Evolutionary conservation across 2,329 filamentous ascomycete species (phyloP).

Genomic region (Aschersonia sp.): DNA sequence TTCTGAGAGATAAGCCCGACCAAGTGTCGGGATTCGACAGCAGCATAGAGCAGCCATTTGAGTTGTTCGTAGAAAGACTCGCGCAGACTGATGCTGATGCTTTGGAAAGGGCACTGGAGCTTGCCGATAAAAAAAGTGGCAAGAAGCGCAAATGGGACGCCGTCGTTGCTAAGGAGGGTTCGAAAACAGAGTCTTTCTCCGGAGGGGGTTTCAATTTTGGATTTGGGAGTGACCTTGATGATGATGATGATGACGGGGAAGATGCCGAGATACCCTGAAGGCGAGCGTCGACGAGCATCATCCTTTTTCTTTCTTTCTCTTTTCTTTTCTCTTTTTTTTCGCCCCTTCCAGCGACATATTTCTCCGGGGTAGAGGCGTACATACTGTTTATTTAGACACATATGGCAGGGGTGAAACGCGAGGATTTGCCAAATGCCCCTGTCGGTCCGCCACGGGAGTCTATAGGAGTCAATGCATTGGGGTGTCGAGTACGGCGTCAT

Average conservation of each 20-base stretch:
- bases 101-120: conserved; percentile 48
- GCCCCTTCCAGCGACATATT: too few relatives aligned
- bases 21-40: conserved; percentile 78
- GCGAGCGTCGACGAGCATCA: too few relatives aligned
- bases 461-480: too few relatives aligned
- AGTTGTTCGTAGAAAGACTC: conserved; percentile 59
- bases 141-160: conserved; percentile 82
- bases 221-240: conserved; percentile 33
- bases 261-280: too few relatives aligned
- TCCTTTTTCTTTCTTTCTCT: too few relatives aligned
- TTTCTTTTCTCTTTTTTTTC: too few relatives aligned
- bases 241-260: conserved; percentile 14
- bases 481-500: not conserved
- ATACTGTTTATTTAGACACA: too few relatives aligned
- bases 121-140: conserved; percentile 47
- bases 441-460: too few relatives aligned
- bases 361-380: too few relatives aligned
- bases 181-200: conserved; percentile 13
- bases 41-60: conserved; percentile 57
- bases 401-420: too few relatives aligned
- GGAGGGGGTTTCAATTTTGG: conserved; percentile 37
- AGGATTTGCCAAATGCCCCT: too few relatives aligned
- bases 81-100: conserved; percentile 47
- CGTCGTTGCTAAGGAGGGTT: conserved; percentile 35
- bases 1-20: conserved; percentile 67